phyloP scores from a whole-genome alignment of 495 filamentous ascomycete genomes.

The Aspergillus coremiiformis region DNA sequence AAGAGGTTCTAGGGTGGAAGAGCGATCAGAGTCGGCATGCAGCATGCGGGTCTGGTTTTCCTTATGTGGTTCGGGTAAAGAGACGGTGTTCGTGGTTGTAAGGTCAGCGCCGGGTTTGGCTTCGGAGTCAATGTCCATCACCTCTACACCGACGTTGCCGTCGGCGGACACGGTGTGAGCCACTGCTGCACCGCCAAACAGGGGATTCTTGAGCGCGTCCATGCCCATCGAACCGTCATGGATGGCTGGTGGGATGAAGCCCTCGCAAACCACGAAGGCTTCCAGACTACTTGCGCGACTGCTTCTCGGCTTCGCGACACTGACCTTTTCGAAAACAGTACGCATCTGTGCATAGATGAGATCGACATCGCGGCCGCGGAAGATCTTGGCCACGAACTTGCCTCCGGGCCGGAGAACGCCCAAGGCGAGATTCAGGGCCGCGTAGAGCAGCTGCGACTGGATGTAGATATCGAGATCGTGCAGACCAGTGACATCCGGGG shows the following conservation, averaged over 20 bases:
- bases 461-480: slow-evolving; percentile 98
- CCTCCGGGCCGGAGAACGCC: slow-evolving; percentile 88
- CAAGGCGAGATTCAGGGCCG: slow-evolving; percentile 84
- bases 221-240: slow-evolving; percentile 28
- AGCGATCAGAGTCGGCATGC: slow-evolving; percentile 20
- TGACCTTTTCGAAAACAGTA: slow-evolving; percentile 78
- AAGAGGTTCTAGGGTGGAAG: slow-evolving; percentile 14
- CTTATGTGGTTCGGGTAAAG: background rate
- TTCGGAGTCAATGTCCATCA: slow-evolving; percentile 44
- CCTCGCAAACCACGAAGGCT: slow-evolving; percentile 91
- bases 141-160: slow-evolving; percentile 55
- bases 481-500: slow-evolving; percentile 91
- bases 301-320: slow-evolving; percentile 86
- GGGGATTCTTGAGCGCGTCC: slow-evolving; percentile 39
- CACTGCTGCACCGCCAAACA: slow-evolving; percentile 36
- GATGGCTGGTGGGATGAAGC: slow-evolving; percentile 54
- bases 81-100: slow-evolving; percentile 6
- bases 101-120: slow-evolving; percentile 12
- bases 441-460: slow-evolving; percentile 88
- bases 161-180: slow-evolving; percentile 36
- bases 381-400: slow-evolving; percentile 97
- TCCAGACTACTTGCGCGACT: slow-evolving; percentile 91
- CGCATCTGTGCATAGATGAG: slow-evolving; percentile 87
- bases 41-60: slow-evolving; percentile 22
- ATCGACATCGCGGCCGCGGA: slow-evolving; percentile 87